Conservation (phyloP, 306 rosid species). For the Trifolium subterraneum region DNA sequence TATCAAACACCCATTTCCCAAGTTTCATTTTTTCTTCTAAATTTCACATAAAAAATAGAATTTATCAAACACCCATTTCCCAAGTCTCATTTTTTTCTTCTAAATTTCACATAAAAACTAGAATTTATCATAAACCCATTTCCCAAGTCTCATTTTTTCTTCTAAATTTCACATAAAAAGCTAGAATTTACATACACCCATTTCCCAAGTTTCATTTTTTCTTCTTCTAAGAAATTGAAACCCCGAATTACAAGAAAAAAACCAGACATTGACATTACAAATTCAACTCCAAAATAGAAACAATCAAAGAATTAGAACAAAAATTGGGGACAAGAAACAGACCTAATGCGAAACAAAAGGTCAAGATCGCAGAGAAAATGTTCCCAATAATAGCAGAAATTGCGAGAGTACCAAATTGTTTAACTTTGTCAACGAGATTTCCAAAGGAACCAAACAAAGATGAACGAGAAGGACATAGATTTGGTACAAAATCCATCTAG, state of each 20-base stretch:
- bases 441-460: slow-evolving; percentile 57
- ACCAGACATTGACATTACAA: slow-evolving; percentile 38
- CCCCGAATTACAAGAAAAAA: neutral
- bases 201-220: neutral
- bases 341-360: slow-evolving; percentile 97
- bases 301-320: slow-evolving; percentile 7
- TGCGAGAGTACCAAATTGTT: slow-evolving; percentile 65
- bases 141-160: neutral
- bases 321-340: slow-evolving; percentile 16
- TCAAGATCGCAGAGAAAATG: slow-evolving; percentile 94
- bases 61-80: neutral
- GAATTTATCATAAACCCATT: slow-evolving; percentile 9
- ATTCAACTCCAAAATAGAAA: slow-evolving; percentile 20
- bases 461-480: slow-evolving; percentile 62
- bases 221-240: neutral
- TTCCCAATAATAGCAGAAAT: slow-evolving; percentile 79
- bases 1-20: slow-evolving; percentile 33
- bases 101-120: neutral
- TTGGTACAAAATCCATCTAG: slow-evolving; percentile 70
- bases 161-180: neutral
- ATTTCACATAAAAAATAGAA: neutral
- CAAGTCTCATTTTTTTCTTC: too few relatives aligned
- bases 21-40: slow-evolving; percentile 13
- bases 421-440: slow-evolving; percentile 68
- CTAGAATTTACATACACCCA: slow-evolving; percentile 6